Base-by-base conservation (phyloP, 2,329 filamentous ascomycete genomes). In the Kalaharituber pfeilii region DNA sequence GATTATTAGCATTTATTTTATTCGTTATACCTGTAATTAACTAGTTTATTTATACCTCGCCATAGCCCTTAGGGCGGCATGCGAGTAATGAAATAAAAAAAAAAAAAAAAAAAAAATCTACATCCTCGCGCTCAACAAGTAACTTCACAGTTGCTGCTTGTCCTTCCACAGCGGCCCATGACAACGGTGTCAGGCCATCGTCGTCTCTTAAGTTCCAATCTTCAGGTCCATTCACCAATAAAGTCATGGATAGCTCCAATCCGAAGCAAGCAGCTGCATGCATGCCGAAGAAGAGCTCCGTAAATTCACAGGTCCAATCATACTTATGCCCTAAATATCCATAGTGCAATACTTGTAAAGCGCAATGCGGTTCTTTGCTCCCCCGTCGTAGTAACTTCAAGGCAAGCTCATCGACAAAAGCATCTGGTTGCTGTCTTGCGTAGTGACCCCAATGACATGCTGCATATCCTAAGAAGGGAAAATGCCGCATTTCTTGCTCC, bases 151-250 rank as follows among this genome's bases (percentile, higher is more conserved):
- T 28, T 13, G 42, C 9, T 52, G 29, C 15, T 50, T 52, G 15
- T 27, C 47, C 47, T 15, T 20, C 30, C 26, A 52, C 42, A 55
- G 57, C 51, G 9, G n/a, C n/a, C 56, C 26, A 62, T 57, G 28
- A 63, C 52, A 2, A 54, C 57, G 9, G 54, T 51, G 25, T 56
- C 53, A 20, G 20, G 29, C 49, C 44, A 29, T 50, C 25, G 15
- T 52, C 20, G 22, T 51, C n/a, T 30, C 29, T 56, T n/a, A 50
- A 18, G 33, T 56, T 57, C 3, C n/a, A n/a, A n/a, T 60, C 55
- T 27, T 20, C n/a, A n/a, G n/a, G 15, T 51, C 49, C 42, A 6
- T 39, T n/a, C 26, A 50, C 20, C n/a, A 54, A 27, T 9, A 50
- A 39, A 4, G 36, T 45, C 20, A 30, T 45, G 1, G 49, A 7